phyloP scores from a whole-genome alignment of 2,329 filamentous ascomycete species.

The Phaeophleospora eucalypticola region DNA sequence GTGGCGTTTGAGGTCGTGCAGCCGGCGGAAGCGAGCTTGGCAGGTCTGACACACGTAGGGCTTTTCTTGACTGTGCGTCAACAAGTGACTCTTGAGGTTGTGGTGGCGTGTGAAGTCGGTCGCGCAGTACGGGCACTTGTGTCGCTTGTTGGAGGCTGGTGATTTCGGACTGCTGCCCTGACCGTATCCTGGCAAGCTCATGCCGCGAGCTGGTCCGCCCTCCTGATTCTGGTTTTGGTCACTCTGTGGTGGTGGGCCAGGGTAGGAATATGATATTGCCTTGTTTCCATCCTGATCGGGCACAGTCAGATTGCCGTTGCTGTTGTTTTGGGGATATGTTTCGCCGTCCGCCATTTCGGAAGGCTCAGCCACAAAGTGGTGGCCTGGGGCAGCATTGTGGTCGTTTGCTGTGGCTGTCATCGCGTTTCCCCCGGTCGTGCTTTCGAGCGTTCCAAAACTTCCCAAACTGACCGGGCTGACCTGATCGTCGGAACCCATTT shows the following conservation, averaged over 20 bases:
- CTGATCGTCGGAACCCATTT: constrained; percentile 44
- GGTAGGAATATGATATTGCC: constrained; percentile 61
- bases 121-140: constrained; percentile 93
- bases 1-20: constrained; percentile 94
- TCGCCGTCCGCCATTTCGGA: constrained; percentile 36
- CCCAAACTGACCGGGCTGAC: constrained; percentile 51
- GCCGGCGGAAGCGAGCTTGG: constrained; percentile 81
- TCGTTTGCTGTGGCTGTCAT: constrained; percentile 45
- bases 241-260: constrained; percentile 51
- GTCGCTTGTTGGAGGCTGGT: constrained; percentile 67
- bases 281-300: constrained; percentile 43
- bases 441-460: constrained; percentile 52
- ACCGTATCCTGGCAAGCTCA: constrained; percentile 55
- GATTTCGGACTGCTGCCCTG: constrained; percentile 59
- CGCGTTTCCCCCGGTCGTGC: constrained; percentile 35
- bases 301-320: constrained; percentile 22
- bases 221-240: constrained; percentile 47
- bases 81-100: constrained; percentile 92
- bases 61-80: constrained; percentile 98
- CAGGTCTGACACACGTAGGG: constrained; percentile 94
- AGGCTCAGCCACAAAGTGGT: constrained; percentile 32
- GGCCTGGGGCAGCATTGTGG: constrained; percentile 42
- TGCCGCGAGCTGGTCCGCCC: constrained; percentile 53
- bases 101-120: constrained; percentile 97
- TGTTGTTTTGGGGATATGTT: constrained; percentile 25